Conservation (phyloP, 2,329 filamentous ascomycete species). For the Clonostachys sp. region DNA sequence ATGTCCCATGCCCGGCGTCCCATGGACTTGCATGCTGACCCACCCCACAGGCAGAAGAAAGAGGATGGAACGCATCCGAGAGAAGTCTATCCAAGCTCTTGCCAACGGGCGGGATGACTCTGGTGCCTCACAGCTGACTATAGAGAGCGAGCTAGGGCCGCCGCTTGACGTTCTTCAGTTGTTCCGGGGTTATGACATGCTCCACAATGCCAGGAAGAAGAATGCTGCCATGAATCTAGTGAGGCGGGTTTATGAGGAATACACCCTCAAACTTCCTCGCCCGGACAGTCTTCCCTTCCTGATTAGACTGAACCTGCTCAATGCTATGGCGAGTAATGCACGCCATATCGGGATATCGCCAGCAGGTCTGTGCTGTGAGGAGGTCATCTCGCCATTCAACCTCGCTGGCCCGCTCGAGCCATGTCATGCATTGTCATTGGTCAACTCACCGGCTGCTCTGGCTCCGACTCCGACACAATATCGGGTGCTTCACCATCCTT, state of each 20-base stretch:
- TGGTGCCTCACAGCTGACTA: too few species aligned
- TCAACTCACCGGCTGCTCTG: background rate
- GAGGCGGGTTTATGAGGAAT: too few species aligned
- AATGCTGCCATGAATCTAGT: too few species aligned
- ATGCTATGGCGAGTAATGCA: conserved; percentile 3
- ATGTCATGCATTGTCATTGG: background rate
- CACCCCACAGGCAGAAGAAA: too few species aligned
- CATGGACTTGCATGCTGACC: too few species aligned
- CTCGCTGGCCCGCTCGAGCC: background rate
- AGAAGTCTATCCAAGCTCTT: too few species aligned
- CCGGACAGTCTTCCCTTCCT: background rate
- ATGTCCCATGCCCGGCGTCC: background rate
- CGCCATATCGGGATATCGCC: background rate
- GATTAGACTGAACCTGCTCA: conserved; percentile 5
- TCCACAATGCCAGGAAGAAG: too few species aligned
- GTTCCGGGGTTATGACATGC: too few species aligned
- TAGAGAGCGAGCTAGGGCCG: too few species aligned
- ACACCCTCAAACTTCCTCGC: too few species aligned
- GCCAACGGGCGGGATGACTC: too few species aligned
- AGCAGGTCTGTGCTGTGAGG: conserved; percentile 4
- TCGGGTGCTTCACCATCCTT: conserved; percentile 21
- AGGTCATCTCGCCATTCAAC: conserved; percentile 3
- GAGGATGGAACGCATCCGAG: too few species aligned
- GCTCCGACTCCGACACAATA: conserved; percentile 4
- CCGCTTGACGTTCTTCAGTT: conserved; percentile 1